A percentile compares a stretch with the other conserved stretches of the same genome.
phyloP scores from a whole-genome alignment of 116 monocot genomes.

The Trichopus zeylanicus region DNA sequence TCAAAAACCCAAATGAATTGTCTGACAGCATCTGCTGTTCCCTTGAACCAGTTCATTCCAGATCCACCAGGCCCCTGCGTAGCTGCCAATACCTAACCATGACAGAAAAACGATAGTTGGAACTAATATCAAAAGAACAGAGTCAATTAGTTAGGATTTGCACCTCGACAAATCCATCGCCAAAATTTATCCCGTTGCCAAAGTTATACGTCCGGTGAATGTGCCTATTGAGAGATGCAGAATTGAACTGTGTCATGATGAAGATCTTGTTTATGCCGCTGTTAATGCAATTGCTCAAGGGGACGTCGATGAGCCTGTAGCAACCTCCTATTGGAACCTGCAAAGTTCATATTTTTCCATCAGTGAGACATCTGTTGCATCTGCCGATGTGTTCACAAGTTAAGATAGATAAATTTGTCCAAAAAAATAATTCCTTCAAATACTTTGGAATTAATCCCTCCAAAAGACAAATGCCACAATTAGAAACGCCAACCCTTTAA shows the following conservation, averaged over 20 bases:
- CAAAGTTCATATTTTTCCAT: neutral
- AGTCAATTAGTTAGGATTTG: neutral
- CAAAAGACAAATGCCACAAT: too few relatives aligned
- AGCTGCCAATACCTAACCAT: conserved; percentile 38
- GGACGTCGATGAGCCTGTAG: conserved; percentile 71
- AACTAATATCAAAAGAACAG: neutral
- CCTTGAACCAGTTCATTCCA: conserved; percentile 56
- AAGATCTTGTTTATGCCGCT: conserved; percentile 77
- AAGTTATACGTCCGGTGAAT: conserved; percentile 58
- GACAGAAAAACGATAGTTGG: neutral
- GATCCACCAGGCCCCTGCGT: conserved; percentile 38
- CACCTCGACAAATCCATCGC: conserved; percentile 77
- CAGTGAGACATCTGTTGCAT: too few relatives aligned
- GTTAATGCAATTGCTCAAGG: conserved; percentile 86
- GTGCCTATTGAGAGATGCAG: conserved; percentile 65
- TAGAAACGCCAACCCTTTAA: too few relatives aligned
- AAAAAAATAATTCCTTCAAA: too few relatives aligned
- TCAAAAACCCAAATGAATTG: conserved; percentile 61
- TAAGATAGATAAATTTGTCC: too few relatives aligned
- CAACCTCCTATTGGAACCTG: conserved; percentile 77
- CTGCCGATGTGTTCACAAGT: too few relatives aligned
- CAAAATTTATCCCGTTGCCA: conserved; percentile 62
- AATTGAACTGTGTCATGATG: conserved; percentile 72
- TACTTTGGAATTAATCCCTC: too few relatives aligned
- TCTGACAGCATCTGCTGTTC: conserved; percentile 64